Evolutionary conservation across 2,329 filamentous ascomycete species (phyloP).

Genomic region (Scedosporium aurantiacum): DNA sequence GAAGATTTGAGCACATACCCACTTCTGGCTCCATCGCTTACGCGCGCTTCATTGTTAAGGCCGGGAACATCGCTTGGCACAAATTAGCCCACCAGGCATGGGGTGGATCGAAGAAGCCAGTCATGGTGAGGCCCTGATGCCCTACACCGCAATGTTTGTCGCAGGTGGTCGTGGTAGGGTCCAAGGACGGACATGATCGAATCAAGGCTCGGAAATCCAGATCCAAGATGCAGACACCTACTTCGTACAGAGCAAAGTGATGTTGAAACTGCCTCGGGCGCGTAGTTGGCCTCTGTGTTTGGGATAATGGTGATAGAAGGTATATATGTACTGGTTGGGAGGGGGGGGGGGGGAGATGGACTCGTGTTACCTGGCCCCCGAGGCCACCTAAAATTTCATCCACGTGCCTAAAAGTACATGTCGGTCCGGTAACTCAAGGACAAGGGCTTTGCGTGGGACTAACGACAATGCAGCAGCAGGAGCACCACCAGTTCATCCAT

Average conservation of each 20-base stretch:
- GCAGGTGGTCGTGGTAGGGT: neutral
- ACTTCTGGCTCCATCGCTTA: neutral
- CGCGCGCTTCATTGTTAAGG: neutral
- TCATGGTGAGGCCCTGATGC: too few relatives aligned
- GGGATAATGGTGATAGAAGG: too few relatives aligned
- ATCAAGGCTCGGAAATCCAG: neutral
- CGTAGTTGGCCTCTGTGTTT: neutral
- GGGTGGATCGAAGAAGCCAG: neutral
- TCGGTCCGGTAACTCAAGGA: neutral
- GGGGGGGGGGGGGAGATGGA: neutral
- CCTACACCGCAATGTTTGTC: too few relatives aligned
- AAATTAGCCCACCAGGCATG: neutral
- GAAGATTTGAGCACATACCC: neutral
- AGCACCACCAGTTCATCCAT: too few relatives aligned
- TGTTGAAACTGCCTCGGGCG: neutral
- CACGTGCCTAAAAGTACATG: conserved; percentile 1
- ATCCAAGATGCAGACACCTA: neutral
- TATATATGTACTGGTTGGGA: too few relatives aligned
- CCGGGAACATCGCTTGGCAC: neutral
- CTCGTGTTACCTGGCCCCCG: neutral
- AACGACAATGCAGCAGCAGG: neutral
- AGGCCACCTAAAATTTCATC: neutral
- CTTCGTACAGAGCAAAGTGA: neutral
- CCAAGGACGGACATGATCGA: neutral
- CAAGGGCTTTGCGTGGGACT: neutral